phyloP scores from a whole-genome alignment of 2,329 filamentous ascomycete genomes.

The Colletotrichum tofieldiae region DNA sequence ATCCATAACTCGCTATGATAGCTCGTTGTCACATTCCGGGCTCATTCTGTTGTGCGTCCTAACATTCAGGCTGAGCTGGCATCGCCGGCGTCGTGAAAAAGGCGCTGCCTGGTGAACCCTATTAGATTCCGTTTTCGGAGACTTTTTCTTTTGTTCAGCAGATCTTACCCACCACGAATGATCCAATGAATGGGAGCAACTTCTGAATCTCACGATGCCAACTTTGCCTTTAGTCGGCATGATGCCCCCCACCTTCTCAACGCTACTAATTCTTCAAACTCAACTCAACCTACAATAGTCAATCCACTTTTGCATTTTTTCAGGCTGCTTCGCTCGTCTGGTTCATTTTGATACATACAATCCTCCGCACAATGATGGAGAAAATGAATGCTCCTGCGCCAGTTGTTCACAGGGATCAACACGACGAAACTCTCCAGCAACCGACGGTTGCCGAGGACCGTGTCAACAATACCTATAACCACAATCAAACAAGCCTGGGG shows the following conservation, averaged over 20 bases:
- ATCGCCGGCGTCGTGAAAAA: conserved; percentile 14
- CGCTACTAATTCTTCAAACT: neutral
- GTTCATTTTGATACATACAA: neutral
- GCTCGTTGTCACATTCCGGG: neutral
- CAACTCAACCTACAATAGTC: neutral
- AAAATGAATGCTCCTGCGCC: neutral
- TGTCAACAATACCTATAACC: neutral
- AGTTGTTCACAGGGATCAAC: neutral
- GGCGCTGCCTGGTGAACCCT: neutral
- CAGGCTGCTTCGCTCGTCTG: too few species aligned
- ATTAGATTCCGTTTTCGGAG: conserved; percentile 23
- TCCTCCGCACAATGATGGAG: conserved; percentile 12
- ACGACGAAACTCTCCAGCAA: neutral
- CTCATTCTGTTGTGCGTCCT: neutral
- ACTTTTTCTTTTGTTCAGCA: neutral
- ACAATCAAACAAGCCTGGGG: conserved; percentile 16
- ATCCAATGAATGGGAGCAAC: neutral
- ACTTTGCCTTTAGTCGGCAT: conserved; percentile 19
- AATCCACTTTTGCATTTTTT: neutral
- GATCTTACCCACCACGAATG: conserved; percentile 19
- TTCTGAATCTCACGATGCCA: neutral
- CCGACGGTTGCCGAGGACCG: neutral
- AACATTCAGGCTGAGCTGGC: conserved; percentile 12
- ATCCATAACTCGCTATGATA: neutral
- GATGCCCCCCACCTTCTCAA: conserved; percentile 13